Evolutionary conservation across 129 eudicot species (phyloP).

Genomic region (Oenanthe sinensis): DNA sequence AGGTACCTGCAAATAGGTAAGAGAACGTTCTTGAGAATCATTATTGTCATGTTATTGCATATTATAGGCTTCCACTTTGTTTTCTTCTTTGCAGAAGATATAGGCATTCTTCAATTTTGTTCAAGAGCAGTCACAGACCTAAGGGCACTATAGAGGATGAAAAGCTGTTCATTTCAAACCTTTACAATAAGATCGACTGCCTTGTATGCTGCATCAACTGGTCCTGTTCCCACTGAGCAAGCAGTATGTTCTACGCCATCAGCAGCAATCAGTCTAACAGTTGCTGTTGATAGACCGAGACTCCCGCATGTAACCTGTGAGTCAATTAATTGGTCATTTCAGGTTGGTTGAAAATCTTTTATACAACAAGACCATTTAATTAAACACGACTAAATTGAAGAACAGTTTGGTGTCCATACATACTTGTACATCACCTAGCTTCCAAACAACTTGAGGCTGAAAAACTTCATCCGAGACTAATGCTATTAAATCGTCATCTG

Average conservation of each 20-base stretch:
- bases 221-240: slow-evolving; percentile 93
- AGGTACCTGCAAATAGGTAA: slow-evolving; percentile 42
- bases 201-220: slow-evolving; percentile 93
- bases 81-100: not conserved
- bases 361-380: not conserved
- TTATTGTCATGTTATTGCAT: not conserved
- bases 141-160: not conserved
- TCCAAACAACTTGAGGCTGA: slow-evolving; percentile 92
- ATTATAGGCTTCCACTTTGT: not conserved
- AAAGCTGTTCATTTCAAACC: slow-evolving; percentile 35
- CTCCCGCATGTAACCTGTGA: slow-evolving; percentile 88
- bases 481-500: slow-evolving; percentile 88
- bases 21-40: not conserved
- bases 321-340: not conserved
- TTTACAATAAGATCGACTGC: slow-evolving; percentile 81
- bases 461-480: slow-evolving; percentile 82
- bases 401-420: not conserved
- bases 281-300: slow-evolving; percentile 90
- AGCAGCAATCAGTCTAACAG: slow-evolving; percentile 60
- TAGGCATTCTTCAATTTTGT: not conserved
- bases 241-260: slow-evolving; percentile 66
- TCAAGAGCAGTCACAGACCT: not conserved
- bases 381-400: not conserved
- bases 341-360: slow-evolving; percentile 1
- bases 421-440: slow-evolving; percentile 83